phyloP scores from a whole-genome alignment of 169 alveolate genomes.

The Theileria equi region DNA sequence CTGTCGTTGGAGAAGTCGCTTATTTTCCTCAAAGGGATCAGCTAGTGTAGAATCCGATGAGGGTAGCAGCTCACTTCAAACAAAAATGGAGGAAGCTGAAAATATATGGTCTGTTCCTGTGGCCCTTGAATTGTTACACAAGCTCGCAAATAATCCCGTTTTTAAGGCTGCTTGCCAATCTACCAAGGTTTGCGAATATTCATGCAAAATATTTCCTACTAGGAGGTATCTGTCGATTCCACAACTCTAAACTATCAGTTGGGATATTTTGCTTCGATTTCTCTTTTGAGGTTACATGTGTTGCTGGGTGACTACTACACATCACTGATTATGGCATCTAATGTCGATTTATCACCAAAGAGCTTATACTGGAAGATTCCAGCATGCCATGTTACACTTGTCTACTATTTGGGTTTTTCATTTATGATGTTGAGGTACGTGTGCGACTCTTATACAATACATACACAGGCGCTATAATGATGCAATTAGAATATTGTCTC shows the following conservation, averaged over 20 bases:
- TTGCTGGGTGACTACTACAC: conserved; percentile 77
- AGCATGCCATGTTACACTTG: conserved; percentile 73
- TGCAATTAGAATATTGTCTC: conserved; percentile 72
- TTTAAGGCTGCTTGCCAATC: conserved; percentile 24
- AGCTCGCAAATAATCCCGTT: conserved; percentile 52
- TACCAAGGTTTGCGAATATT: conserved; percentile 7
- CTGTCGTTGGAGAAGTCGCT: conserved; percentile 70
- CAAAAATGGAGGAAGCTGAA: conserved; percentile 19
- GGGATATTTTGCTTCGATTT: conserved; percentile 73
- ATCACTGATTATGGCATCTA: conserved; percentile 69
- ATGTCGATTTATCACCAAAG: conserved; percentile 66
- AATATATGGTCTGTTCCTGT: conserved; percentile 63
- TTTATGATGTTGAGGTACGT: conserved; percentile 75
- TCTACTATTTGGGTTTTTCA: conserved; percentile 77
- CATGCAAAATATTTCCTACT: neutral
- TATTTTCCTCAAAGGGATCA: conserved; percentile 40
- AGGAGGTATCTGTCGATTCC: conserved; percentile 16
- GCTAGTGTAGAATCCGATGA: conserved; percentile 14
- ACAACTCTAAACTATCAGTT: conserved; percentile 50
- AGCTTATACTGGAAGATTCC: conserved; percentile 80
- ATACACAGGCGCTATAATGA: conserved; percentile 75
- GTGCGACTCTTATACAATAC: neutral
- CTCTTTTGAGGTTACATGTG: conserved; percentile 71
- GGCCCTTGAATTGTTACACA: conserved; percentile 55
- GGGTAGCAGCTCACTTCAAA: no score